Base-by-base conservation (phyloP, 805 yeast species). In the Candida boleticola region DNA sequence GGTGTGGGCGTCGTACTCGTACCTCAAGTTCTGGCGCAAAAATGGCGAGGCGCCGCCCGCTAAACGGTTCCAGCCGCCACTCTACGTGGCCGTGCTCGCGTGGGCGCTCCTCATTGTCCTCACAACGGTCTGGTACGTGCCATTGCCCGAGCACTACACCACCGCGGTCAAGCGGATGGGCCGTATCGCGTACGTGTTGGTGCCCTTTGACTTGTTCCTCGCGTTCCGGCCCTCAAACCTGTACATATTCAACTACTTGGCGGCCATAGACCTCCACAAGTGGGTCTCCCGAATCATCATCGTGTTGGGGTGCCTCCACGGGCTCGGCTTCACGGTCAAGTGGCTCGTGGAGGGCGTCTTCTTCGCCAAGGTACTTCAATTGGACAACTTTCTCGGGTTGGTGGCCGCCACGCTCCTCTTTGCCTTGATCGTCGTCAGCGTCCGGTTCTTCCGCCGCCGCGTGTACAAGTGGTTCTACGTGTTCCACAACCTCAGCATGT, bases 281-380 rank as follows among this genome's bases (percentile, higher is more conserved):
- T 84, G 92, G 90, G 49, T 83, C 1, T 81, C 89, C 3, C 64
- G 92, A 44, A 29, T 80, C 1, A 73, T 83, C 18, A 54, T 80
- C 1, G 45, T 69, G 0, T 55, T 74, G 25, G 72, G 74, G 0
- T 33, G 72, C 0, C 37, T 73, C 3, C 95, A 85, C 52, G 66
- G 80, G 0, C 36, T 77, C 13, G 82, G 80, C 1, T 85, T 68
- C 53, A 26, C 75, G 3, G 54, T 63, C 7, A 66, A 68, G 43
- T 85, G 85, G 88, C 35, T 53, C 1, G 23, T 53, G 0, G 66
- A 64, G 3, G 69, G 70, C 1, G 49, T 64, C 0, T 51, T 67
- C 2, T 42, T 55, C 10, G 22, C 16, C 9, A 69, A 78, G 40
- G 40, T 68, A 1, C 58, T 69, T 22, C 52, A 58, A 31, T 23